Base-by-base conservation (phyloP, 139 green algal species). In the Nannochloris sp. region DNA sequence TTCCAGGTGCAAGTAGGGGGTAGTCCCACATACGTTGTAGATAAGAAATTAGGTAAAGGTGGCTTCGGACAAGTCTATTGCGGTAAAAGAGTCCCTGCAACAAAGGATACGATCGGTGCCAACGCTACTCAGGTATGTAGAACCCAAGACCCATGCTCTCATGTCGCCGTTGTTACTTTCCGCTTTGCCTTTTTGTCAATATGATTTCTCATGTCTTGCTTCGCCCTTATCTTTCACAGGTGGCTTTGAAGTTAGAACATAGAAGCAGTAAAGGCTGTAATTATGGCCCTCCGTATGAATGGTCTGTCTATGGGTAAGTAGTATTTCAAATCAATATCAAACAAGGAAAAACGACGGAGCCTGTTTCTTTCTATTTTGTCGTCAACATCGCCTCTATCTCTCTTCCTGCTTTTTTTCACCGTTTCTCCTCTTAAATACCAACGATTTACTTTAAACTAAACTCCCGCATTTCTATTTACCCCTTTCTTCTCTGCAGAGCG, bases 191-290 rank as follows among this genome's bases (percentile, higher is more conserved):
- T 30, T 19, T 33, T 4, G 37, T 44, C 10, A 0, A 9, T 54
- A 42, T 15, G n/a, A n/a, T n/a, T n/a, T n/a, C n/a, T 62, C 15
- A 4, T n/a, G n/a, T n/a, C n/a, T n/a, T n/a, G n/a, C n/a, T n/a
- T n/a, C n/a, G n/a, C n/a, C 5, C 10, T 65, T 38, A 31, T 42
- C 33, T 47, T 2, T 6, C 59, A 60, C 79, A 97, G 82, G 82
- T 98, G 10, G 93, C 94, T 0, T 77, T 98, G 1, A 99, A 99
- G 71, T 93, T 98, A 71, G 93, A 99, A 81, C 94, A 98, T 71
- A 65, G 90, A 27, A 95, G 67, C 64, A 95, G 87, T 70, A 98
- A 98, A 71, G 94, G 93, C 30, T 99, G 94, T 76, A 96, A 95
- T 67, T 98, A 96, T 80, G 94, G 93, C 0, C 91, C 94, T 2